Percentiles rank a stretch among this genome's conserved stretches.
Evolutionary conservation across 2,329 filamentous ascomycete genomes (phyloP).

Genomic region (Hypoxylon sp.): DNA sequence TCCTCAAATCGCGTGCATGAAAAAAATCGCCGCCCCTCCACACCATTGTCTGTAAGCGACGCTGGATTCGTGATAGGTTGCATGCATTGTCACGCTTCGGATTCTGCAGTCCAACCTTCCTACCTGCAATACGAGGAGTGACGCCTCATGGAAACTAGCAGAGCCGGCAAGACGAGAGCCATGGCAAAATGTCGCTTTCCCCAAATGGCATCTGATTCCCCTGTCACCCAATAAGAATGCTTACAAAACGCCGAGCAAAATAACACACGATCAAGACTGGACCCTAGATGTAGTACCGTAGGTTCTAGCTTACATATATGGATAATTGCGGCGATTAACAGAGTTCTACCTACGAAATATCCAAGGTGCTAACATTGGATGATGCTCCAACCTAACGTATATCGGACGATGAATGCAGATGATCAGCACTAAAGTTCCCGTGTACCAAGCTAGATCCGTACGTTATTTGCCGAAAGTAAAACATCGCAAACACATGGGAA

Average conservation of each 20-base stretch:
- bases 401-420: slow-evolving; percentile 41
- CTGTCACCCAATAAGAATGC: slow-evolving; percentile 43
- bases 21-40: slow-evolving; percentile 30
- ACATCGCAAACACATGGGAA: slow-evolving; percentile 24
- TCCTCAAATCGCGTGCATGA: slow-evolving; percentile 33
- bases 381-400: slow-evolving; percentile 28
- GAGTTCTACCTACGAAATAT: slow-evolving; percentile 11
- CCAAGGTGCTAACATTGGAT: slow-evolving; percentile 31
- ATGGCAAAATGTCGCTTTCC: slow-evolving; percentile 45
- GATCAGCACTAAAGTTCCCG: slow-evolving; percentile 27
- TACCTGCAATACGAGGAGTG: slow-evolving; percentile 44
- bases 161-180: slow-evolving; percentile 34
- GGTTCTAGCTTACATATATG: slow-evolving; percentile 31
- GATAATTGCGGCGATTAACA: slow-evolving; percentile 7
- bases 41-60: slow-evolving; percentile 39
- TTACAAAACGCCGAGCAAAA: slow-evolving; percentile 18
- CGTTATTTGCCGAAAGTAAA: slow-evolving; percentile 27
- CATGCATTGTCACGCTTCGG: slow-evolving; percentile 40
- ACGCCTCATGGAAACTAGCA: slow-evolving; percentile 18
- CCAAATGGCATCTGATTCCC: slow-evolving; percentile 49
- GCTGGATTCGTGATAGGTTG: slow-evolving; percentile 29
- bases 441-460: slow-evolving; percentile 23
- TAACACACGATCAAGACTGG: slow-evolving; percentile 21
- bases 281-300: slow-evolving; percentile 12
- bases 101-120: slow-evolving; percentile 42